Evolutionary conservation across 345 rosid species (phyloP), one percentile per base, ranked within the genome.

Genomic region (Orychophragmus violaceus): DNA sequence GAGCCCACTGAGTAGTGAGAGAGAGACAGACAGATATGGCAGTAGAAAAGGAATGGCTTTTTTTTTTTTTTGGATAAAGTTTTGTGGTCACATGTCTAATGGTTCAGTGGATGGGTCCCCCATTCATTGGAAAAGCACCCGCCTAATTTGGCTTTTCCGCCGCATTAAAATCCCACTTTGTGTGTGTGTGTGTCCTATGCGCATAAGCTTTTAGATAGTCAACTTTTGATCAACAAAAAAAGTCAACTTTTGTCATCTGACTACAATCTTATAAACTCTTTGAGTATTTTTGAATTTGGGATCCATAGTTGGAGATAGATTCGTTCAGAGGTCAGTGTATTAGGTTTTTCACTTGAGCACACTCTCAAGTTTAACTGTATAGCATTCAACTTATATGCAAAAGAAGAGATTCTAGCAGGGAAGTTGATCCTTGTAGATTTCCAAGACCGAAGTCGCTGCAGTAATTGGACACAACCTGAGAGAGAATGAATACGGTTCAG

Each of bases 391-490:
- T 62, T 6, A 55, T 37, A 28, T 19, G 59, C 41, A 64, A n/a
- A n/a, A 57, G 66, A 64, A 7, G 39, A 48, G 28, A 64, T 65
- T 65, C 77, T 72, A 83, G 22, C 32, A 71, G 60, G 77, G 81
- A 52, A 80, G 80, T 57, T 83, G 89, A 66, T 85, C 77, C 23
- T 76, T 75, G 77, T 84, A 88, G 69, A 87, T 77, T 77, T 79
- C 82, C 30, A 53, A 27, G 54, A 78, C 85, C 3, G 84, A 78
- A 53, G 76, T 74, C 53, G 83, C 71, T 72, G 90, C 59, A 33
- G 84, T 85, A 32, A 87, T 11, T 0, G 97, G 95, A 69, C 79
- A 78, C 22, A 94, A 51, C 76, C 96, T 78, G 72, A 93, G 55
- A 13, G 87, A 79, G 68, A 85, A 88, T 0, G 95, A 85, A 71